Conservation (phyloP, 1,284 basidiomycete species). For the Malassezia yamatoensis region DNA sequence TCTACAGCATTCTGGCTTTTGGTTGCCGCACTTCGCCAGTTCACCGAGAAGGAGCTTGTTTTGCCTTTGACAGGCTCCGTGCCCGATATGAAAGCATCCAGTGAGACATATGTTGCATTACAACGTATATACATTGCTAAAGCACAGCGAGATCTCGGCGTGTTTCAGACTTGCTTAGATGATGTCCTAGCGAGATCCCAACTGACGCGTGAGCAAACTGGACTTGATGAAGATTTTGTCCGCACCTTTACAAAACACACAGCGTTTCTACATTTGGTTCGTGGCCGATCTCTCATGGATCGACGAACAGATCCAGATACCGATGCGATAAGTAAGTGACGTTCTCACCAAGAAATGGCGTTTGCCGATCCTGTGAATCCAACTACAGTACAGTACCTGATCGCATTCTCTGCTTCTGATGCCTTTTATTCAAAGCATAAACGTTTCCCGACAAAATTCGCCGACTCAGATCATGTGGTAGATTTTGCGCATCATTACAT, state of each 20-base stretch:
- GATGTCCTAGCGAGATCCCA: slow-evolving; percentile 38
- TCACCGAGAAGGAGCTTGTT: slow-evolving; percentile 45
- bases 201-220: slow-evolving; percentile 14
- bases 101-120: slow-evolving; percentile 66
- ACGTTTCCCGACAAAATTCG: slow-evolving; percentile 50
- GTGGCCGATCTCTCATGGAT: slow-evolving; percentile 56
- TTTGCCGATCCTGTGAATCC: slow-evolving; percentile 40
- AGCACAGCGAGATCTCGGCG: slow-evolving; percentile 60
- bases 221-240: slow-evolving; percentile 53
- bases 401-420: slow-evolving; percentile 51
- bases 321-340: slow-evolving; percentile 18
- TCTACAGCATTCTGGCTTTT: slow-evolving; percentile 64
- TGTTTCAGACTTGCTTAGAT: slow-evolving; percentile 48
- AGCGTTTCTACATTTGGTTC: slow-evolving; percentile 66
- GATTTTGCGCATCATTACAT: not conserved
- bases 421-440: slow-evolving; percentile 47
- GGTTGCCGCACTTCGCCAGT: slow-evolving; percentile 63
- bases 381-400: slow-evolving; percentile 32
- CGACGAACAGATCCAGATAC: slow-evolving; percentile 45
- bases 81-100: slow-evolving; percentile 93
- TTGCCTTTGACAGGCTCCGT: slow-evolving; percentile 61
- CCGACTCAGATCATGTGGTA: not conserved
- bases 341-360: slow-evolving; percentile 15
- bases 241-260: slow-evolving; percentile 83
- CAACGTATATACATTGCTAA: slow-evolving; percentile 66